phyloP scores from a whole-genome alignment of 331 rosid species.

The Arachis monticola region DNA sequence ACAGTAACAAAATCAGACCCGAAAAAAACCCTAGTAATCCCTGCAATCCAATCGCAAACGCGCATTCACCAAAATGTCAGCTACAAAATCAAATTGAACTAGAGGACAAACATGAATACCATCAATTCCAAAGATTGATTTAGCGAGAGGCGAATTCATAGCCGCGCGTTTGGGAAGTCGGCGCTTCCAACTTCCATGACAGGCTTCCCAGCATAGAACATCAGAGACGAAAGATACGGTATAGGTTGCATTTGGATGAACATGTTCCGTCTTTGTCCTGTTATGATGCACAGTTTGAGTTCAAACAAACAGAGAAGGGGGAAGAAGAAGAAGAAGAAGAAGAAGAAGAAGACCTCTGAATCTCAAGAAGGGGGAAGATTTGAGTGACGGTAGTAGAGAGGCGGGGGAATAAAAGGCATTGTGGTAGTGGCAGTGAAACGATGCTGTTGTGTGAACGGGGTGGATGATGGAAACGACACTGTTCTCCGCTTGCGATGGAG shows the following conservation, averaged over 20 bases:
- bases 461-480: background rate
- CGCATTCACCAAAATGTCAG: background rate
- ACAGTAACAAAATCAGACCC: constrained; percentile 96
- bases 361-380: constrained; percentile 11
- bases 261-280: constrained; percentile 47
- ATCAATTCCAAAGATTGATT: constrained; percentile 75
- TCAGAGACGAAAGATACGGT: constrained; percentile 44
- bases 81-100: background rate
- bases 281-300: background rate
- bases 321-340: background rate
- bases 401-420: constrained; percentile 2
- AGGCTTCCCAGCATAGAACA: constrained; percentile 47
- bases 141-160: constrained; percentile 86
- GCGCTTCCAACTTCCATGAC: constrained; percentile 96
- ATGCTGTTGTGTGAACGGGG: constrained; percentile 18
- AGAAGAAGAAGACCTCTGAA: background rate
- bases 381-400: constrained; percentile 2
- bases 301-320: background rate
- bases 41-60: constrained; percentile 40
- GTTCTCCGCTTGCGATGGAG: too few species aligned
- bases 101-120: constrained; percentile 41
- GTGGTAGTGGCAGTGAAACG: constrained; percentile 20
- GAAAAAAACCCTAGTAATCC: constrained; percentile 79
- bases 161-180: constrained; percentile 95
- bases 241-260: constrained; percentile 47